Evolutionary conservation across 1,139 yeast genomes (phyloP).

Genomic region (Blastobotrys capitulatus): DNA sequence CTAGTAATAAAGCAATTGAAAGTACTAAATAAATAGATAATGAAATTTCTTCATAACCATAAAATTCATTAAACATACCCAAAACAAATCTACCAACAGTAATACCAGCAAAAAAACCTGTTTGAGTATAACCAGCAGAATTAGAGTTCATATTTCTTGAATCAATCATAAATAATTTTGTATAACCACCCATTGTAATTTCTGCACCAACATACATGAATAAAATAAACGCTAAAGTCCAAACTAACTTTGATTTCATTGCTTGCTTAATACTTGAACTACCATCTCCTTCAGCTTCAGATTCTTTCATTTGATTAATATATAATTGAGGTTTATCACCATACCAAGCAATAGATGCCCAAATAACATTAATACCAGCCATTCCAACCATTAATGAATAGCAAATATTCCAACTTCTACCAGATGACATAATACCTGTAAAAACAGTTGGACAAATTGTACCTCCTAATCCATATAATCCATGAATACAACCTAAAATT

Average conservation of each 20-base stretch:
- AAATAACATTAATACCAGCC: constrained; percentile 32
- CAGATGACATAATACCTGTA: constrained; percentile 46
- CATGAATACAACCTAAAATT: constrained; percentile 49
- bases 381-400: constrained; percentile 44
- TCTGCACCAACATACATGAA: constrained; percentile 66
- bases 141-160: constrained; percentile 45
- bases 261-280: constrained; percentile 14
- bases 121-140: constrained; percentile 56
- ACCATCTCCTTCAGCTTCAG: constrained; percentile 10
- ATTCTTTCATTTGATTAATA: constrained; percentile 11
- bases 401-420: constrained; percentile 49
- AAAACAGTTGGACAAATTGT: constrained; percentile 54
- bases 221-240: constrained; percentile 52
- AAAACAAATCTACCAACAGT: constrained; percentile 54
- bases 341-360: constrained; percentile 31
- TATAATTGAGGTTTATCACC: constrained; percentile 20
- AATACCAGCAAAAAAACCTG: constrained; percentile 70
- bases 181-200: constrained; percentile 68
- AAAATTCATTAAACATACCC: constrained; percentile 29
- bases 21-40: constrained; percentile 19
- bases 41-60: constrained; percentile 18
- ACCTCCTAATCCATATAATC: constrained; percentile 60
- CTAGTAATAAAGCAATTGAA: constrained; percentile 23
- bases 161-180: constrained; percentile 55
- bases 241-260: constrained; percentile 52